Percentiles rank a stretch among this genome's conserved stretches.
Conservation (phyloP, 306 rosid species). For the Sechiopsis laciniata region DNA sequence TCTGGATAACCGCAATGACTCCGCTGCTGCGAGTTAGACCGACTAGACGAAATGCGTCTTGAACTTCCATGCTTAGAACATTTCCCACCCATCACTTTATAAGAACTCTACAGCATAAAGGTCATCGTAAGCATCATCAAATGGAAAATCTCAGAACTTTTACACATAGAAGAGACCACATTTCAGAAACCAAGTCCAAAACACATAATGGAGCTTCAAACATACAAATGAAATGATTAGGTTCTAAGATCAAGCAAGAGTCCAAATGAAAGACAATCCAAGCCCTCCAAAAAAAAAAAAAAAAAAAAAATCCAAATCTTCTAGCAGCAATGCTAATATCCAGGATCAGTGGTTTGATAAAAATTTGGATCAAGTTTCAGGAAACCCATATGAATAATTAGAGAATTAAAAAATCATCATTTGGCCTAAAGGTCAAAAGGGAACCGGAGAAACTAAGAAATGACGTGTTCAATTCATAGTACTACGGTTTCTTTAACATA, state of each 20-base stretch:
- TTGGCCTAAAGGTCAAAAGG: too few relatives aligned
- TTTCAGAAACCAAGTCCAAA: background rate
- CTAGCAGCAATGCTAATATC: background rate
- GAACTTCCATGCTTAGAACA: conserved; percentile 48
- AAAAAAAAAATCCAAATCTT: background rate
- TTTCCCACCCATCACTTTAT: conserved; percentile 64
- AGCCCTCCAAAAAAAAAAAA: background rate
- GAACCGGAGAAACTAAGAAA: too few relatives aligned
- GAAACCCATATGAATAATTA: background rate
- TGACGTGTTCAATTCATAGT: too few relatives aligned
- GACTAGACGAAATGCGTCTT: conserved; percentile 34
- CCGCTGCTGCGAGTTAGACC: conserved; percentile 39
- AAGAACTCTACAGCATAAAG: conserved; percentile 25
- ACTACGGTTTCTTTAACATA: too few relatives aligned
- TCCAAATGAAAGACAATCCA: background rate
- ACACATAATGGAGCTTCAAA: background rate
- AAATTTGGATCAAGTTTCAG: background rate
- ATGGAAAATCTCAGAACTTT: background rate
- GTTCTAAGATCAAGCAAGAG: background rate
- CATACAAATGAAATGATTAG: background rate
- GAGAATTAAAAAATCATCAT: background rate
- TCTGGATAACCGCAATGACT: conserved; percentile 34
- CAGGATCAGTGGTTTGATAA: background rate
- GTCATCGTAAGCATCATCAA: background rate
- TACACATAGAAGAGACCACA: background rate